phyloP scores from a whole-genome alignment of 768 basidiomycete species.

The Mycena floridula region DNA sequence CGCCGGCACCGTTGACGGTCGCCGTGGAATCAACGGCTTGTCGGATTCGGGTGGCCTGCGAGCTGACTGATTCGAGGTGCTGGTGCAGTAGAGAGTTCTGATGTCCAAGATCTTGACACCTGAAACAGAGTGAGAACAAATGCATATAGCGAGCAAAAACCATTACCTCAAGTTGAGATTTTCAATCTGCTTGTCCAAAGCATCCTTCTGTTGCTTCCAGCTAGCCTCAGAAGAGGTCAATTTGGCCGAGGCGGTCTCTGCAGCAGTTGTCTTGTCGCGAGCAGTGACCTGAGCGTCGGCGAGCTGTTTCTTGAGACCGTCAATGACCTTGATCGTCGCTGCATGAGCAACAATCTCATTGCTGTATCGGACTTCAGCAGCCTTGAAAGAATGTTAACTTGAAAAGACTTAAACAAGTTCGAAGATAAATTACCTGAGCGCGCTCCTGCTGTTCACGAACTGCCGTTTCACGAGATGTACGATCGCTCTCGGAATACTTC shows the following conservation, averaged over 20 bases:
- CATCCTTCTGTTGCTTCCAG: slow-evolving; percentile 75
- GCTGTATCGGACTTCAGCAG: slow-evolving; percentile 77
- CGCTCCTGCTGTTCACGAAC: slow-evolving; percentile 64
- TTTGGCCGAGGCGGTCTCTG: slow-evolving; percentile 74
- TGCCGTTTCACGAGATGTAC: slow-evolving; percentile 55
- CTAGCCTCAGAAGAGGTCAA: slow-evolving; percentile 65
- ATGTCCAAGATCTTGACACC: slow-evolving; percentile 64
- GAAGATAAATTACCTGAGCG: slow-evolving; percentile 37
- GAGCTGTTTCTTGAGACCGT: slow-evolving; percentile 59
- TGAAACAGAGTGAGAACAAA: slow-evolving; percentile 19
- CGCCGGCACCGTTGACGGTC: slow-evolving; percentile 36
- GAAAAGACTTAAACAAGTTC: background rate
- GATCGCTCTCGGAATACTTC: slow-evolving; percentile 57
- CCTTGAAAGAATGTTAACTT: too few species aligned
- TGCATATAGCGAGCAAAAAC: background rate
- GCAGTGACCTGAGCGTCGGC: slow-evolving; percentile 41
- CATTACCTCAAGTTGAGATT: slow-evolving; percentile 67
- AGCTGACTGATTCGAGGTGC: slow-evolving; percentile 79
- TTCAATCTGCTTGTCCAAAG: slow-evolving; percentile 70
- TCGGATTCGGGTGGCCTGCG: slow-evolving; percentile 76
- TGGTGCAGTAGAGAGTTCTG: slow-evolving; percentile 78
- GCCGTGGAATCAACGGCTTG: slow-evolving; percentile 53
- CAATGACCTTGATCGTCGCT: slow-evolving; percentile 71
- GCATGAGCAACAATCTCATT: slow-evolving; percentile 83
- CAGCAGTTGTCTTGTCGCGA: slow-evolving; percentile 52